Conservation (phyloP, 192 early-diverging fungal genomes). For the Radiomyces spectabilis region DNA sequence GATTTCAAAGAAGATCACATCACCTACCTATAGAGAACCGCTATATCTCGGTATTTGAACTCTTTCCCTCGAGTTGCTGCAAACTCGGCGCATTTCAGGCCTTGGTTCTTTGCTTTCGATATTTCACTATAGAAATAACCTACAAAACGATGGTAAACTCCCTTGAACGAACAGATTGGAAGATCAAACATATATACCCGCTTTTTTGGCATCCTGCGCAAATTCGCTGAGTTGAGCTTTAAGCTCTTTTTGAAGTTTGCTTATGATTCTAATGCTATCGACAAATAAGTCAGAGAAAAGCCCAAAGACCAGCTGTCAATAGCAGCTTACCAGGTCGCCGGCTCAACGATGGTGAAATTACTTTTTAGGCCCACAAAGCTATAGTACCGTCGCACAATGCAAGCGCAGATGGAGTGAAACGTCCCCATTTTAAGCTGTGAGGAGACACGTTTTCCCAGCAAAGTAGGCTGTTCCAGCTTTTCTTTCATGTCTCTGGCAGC, state of each 20-base stretch:
- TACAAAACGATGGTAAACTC: neutral
- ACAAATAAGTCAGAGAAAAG: no score
- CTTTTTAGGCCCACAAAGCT: neutral
- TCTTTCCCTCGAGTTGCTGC: neutral
- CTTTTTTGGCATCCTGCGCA: neutral
- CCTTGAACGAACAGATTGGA: neutral
- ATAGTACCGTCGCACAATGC: constrained; percentile 4
- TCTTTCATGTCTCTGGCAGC: constrained; percentile 25
- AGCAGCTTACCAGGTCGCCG: no score
- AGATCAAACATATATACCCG: constrained; percentile 1
- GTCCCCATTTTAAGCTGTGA: constrained; percentile 16
- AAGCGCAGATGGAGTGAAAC: constrained; percentile 16
- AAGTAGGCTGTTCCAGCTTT: neutral
- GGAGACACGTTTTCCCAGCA: neutral
- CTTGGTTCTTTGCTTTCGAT: neutral
- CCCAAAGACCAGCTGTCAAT: no score
- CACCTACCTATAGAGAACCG: neutral
- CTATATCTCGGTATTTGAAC: neutral
- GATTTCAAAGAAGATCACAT: neutral
- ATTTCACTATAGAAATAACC: neutral
- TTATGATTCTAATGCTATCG: no score
- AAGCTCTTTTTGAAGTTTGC: no score
- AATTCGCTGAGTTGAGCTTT: no score
- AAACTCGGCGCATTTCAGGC: neutral
- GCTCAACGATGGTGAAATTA: no score